A percentile compares a stretch with the other conserved stretches of the same genome.
These are phyloP conservation scores for Aureobasidium sp. DNA, from an alignment of 2,329 filamentous ascomycete species.

Conservation along the genomic window DNA sequence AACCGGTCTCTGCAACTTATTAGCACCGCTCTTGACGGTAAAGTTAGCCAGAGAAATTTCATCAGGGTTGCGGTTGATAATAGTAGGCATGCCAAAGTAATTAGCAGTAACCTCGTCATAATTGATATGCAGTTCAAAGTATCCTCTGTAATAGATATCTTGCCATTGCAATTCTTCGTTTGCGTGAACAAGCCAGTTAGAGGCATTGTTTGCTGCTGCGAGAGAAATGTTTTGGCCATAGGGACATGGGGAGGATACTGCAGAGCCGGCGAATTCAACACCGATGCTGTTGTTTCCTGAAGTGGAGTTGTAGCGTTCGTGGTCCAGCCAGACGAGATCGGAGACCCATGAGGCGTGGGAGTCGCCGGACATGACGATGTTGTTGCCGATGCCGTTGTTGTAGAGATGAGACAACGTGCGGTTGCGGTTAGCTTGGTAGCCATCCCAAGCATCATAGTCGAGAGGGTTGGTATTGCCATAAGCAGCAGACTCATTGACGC, in stretches of 20 bases:
- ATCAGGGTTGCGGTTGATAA: conserved; percentile 50
- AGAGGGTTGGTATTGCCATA: conserved; percentile 36
- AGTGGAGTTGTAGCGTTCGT: conserved; percentile 21
- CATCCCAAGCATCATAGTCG: conserved; percentile 55
- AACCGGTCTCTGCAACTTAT: conserved; percentile 45
- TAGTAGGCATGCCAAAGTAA: conserved; percentile 57
- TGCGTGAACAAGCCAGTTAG: conserved; percentile 34
- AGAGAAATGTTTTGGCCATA: conserved; percentile 50
- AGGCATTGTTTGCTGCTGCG: conserved; percentile 40
- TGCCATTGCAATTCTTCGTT: conserved; percentile 65
- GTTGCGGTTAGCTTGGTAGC: conserved; percentile 63
- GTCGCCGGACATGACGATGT: conserved; percentile 64
- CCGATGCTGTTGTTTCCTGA: conserved; percentile 36
- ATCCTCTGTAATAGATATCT: conserved; percentile 65
- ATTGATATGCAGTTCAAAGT: conserved; percentile 56
- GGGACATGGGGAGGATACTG: conserved; percentile 50
- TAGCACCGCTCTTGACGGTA: conserved; percentile 54
- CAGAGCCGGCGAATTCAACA: conserved; percentile 53
- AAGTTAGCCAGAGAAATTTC: conserved; percentile 64
- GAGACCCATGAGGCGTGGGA: conserved; percentile 54
- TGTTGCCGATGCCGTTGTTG: conserved; percentile 61
- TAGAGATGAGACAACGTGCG: conserved; percentile 60
- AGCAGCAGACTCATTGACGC: conserved; percentile 40
- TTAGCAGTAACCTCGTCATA: conserved; percentile 51
- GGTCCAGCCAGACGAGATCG: conserved; percentile 37